Conservation (phyloP, 768 basidiomycete genomes). For the Termitomyces sp. region DNA sequence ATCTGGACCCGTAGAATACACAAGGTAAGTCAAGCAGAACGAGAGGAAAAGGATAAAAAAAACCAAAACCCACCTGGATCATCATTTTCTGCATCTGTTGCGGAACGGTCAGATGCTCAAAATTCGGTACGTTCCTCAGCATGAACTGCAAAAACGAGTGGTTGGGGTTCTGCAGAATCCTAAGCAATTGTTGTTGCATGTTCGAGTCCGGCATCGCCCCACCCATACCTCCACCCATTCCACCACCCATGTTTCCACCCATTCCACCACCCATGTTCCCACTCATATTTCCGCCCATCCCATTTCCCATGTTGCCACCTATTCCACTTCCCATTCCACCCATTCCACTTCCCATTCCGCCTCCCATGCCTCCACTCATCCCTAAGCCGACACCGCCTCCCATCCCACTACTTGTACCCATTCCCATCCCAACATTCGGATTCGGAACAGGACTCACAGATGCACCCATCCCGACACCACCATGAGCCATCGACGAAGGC, state of each 20-base stretch:
- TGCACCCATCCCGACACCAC: neutral
- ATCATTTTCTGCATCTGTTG: constrained; percentile 58
- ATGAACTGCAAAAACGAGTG: constrained; percentile 60
- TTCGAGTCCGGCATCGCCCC: constrained; percentile 14
- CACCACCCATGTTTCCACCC: neutral
- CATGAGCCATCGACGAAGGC: constrained; percentile 19
- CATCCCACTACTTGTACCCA: constrained; percentile 5
- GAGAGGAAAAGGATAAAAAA: neutral
- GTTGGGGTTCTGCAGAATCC: constrained; percentile 46
- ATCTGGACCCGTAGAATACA: constrained; percentile 9
- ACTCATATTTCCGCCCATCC: neutral
- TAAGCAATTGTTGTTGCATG: constrained; percentile 35
- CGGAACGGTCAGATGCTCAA: constrained; percentile 42
- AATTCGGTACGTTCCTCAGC: constrained; percentile 44
- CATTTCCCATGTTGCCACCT: no score
- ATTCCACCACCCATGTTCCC: neutral
- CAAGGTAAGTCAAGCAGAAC: neutral
- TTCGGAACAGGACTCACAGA: neutral
- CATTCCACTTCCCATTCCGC: neutral
- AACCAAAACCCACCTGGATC: constrained; percentile 38
- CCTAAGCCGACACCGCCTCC: no score
- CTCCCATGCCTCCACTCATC: neutral
- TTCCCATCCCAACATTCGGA: constrained; percentile 10
- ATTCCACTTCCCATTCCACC: neutral
- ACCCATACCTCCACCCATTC: neutral